Percentiles rank a stretch among this genome's conserved stretches.
These are phyloP conservation scores for Leishmania aethiopica DNA, from an alignment of 208 protist genomes.

Conservation along the genomic window DNA sequence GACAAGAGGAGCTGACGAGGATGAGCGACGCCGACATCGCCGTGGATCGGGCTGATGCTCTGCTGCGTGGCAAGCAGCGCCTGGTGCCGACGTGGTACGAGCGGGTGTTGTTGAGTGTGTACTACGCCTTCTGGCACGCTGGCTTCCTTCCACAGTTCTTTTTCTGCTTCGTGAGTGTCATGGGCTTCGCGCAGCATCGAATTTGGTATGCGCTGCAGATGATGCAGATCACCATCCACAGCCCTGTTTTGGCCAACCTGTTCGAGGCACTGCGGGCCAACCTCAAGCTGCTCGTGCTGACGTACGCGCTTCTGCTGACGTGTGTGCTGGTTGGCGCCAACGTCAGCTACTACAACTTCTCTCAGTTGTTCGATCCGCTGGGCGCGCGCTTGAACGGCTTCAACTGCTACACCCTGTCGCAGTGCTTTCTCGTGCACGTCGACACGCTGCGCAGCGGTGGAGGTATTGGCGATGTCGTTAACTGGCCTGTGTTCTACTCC, in stretches of 20 bases:
- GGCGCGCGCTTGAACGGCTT: slow-evolving; percentile 49
- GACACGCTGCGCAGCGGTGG: slow-evolving; percentile 74
- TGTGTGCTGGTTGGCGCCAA: slow-evolving; percentile 65
- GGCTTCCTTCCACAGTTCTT: slow-evolving; percentile 41
- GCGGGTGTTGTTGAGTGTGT: slow-evolving; percentile 21
- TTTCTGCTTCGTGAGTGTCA: slow-evolving; percentile 50
- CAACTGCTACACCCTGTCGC: slow-evolving; percentile 78
- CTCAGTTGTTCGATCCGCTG: slow-evolving; percentile 55
- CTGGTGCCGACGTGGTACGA: slow-evolving; percentile 20
- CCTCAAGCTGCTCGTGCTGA: slow-evolving; percentile 50
- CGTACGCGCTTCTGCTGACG: slow-evolving; percentile 53
- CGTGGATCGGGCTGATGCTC: slow-evolving; percentile 24
- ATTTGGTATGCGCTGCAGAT: slow-evolving; percentile 73
- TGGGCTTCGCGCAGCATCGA: slow-evolving; percentile 56
- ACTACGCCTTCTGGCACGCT: slow-evolving; percentile 33
- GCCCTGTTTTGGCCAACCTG: slow-evolving; percentile 49
- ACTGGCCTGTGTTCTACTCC: slow-evolving; percentile 60
- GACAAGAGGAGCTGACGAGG: slow-evolving; percentile 32
- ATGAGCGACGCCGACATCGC: slow-evolving; percentile 41
- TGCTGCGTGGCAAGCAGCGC: slow-evolving; percentile 23
- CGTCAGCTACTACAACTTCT: slow-evolving; percentile 68
- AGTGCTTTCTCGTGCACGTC: slow-evolving; percentile 78
- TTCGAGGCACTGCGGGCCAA: slow-evolving; percentile 52
- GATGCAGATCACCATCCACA: slow-evolving; percentile 56
- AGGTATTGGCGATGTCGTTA: slow-evolving; percentile 75